These are phyloP conservation scores for Leucosporidium creatinivorum DNA, from an alignment of 768 basidiomycete genomes.

Conservation along the genomic window DNA sequence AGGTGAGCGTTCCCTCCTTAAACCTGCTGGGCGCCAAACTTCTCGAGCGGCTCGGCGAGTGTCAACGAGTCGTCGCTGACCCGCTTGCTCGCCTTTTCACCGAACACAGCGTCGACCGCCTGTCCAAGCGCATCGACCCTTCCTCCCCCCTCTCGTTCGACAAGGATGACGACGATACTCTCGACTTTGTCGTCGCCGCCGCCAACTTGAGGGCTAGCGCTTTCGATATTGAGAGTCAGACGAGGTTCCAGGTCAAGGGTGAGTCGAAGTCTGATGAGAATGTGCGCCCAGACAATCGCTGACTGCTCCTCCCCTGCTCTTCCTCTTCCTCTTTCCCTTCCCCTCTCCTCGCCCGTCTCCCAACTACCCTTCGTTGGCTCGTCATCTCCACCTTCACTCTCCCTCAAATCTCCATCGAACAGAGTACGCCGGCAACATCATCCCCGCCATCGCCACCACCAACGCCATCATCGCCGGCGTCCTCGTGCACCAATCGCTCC, in stretches of 20 bases:
- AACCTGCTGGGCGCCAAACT: no score
- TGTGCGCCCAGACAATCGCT: no score
- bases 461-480: constrained; percentile 94
- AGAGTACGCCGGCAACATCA: constrained; percentile 99
- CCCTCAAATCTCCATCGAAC: neutral
- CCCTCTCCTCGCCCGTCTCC: neutral
- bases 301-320: neutral
- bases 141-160: constrained; percentile 58
- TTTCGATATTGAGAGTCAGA: constrained; percentile 81
- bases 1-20: constrained; percentile 61
- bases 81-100: no score
- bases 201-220: constrained; percentile 86
- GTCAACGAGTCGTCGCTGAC: no score
- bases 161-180: constrained; percentile 94
- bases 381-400: neutral
- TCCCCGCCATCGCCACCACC: constrained; percentile 97
- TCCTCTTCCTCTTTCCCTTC: neutral
- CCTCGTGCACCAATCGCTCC: constrained; percentile 85
- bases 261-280: no score
- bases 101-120: constrained; percentile 60
- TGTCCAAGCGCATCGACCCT: constrained; percentile 54
- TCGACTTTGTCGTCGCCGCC: constrained; percentile 92
- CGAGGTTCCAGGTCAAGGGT: constrained; percentile 97
- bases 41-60: no score
- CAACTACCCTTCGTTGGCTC: neutral